phyloP scores from a whole-genome alignment of 2,329 filamentous ascomycete genomes.

The Aspergillus felis region DNA sequence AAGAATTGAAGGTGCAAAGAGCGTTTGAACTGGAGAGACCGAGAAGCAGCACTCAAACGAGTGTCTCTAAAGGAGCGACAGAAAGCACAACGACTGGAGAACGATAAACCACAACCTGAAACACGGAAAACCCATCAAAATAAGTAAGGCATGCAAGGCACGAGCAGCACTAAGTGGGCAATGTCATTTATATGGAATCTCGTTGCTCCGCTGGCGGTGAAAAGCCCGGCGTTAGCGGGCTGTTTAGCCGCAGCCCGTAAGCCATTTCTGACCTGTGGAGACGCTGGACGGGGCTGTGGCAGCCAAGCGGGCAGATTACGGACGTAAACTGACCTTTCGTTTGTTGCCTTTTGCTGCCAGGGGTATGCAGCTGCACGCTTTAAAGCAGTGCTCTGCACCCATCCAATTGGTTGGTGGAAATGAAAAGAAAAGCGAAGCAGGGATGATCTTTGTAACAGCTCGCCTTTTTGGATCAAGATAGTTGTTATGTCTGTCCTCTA shows the following conservation, averaged over 20 bases:
- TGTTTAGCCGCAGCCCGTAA: neutral
- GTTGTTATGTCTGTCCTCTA: neutral
- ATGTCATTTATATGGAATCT: neutral
- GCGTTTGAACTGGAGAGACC: conserved; percentile 26
- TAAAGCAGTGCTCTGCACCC: neutral
- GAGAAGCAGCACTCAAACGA: conserved; percentile 19
- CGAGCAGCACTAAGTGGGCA: neutral
- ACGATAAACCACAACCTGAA: conserved; percentile 23
- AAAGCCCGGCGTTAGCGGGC: neutral
- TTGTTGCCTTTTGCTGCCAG: neutral
- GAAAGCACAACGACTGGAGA: conserved; percentile 26
- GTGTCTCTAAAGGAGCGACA: conserved; percentile 32
- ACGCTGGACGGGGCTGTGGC: neutral
- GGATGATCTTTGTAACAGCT: neutral
- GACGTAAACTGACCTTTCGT: neutral
- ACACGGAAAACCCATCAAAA: conserved; percentile 5
- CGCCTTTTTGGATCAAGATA: neutral
- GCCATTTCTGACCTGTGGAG: neutral
- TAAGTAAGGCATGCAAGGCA: neutral
- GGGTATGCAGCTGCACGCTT: neutral
- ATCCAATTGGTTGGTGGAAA: neutral
- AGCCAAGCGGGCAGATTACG: neutral
- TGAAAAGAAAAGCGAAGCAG: neutral
- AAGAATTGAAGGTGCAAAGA: conserved; percentile 16
- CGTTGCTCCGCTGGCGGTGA: neutral